Conservation (phyloP, 2,329 filamentous ascomycete species). For the Ascosphaera aggregata region DNA sequence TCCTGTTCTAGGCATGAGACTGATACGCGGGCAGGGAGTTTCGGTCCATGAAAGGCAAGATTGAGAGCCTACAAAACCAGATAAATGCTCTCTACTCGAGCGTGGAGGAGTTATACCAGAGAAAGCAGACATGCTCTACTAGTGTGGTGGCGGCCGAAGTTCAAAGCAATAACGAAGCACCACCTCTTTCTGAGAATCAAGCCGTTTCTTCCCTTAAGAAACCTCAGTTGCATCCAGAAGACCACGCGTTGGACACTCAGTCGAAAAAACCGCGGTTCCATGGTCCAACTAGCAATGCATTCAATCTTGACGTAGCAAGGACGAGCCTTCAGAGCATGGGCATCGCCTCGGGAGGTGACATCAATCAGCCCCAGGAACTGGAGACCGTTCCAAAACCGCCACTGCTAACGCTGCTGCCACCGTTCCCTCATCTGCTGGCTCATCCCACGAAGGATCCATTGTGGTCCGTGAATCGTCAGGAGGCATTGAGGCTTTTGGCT, state of each 20-base stretch:
- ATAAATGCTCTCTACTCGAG: conserved; percentile 54
- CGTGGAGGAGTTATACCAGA: conserved; percentile 40
- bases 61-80: conserved; percentile 58
- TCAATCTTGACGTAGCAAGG: conserved; percentile 69
- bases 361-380: conserved; percentile 27
- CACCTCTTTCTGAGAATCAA: conserved; percentile 3
- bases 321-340: conserved; percentile 78
- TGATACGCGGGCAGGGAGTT: conserved; percentile 59
- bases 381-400: conserved; percentile 24
- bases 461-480: conserved; percentile 52
- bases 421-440: conserved; percentile 13
- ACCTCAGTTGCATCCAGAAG: background rate
- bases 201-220: background rate
- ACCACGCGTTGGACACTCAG: conserved; percentile 17
- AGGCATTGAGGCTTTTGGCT: conserved; percentile 54
- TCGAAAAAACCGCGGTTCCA: conserved; percentile 44
- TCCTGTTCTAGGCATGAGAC: no score
- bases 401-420: conserved; percentile 7
- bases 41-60: conserved; percentile 52
- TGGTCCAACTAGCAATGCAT: conserved; percentile 65
- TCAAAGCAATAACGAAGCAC: conserved; percentile 15
- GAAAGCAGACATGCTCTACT: conserved; percentile 10
- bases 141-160: background rate
- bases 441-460: conserved; percentile 47
- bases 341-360: conserved; percentile 27